These are phyloP conservation scores for Cupressus sempervirens DNA, from an alignment of 75 land plant genomes.

Conservation along the genomic window DNA sequence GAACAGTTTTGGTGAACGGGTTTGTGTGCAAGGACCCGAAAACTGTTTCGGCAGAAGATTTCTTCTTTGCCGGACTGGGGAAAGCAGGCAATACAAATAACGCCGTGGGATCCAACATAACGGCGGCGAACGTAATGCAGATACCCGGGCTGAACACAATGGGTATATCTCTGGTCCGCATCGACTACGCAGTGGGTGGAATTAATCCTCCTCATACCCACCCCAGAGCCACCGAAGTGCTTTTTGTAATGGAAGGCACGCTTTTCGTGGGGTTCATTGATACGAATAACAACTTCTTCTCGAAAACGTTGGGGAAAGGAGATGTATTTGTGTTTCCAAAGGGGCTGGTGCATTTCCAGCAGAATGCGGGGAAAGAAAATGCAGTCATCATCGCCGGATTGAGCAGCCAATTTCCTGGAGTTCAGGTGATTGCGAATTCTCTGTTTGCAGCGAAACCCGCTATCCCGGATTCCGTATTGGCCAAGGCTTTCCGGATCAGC, in stretches of 20 bases:
- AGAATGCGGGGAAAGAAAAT: no score
- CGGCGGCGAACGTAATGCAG: neutral
- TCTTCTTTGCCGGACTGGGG: slow-evolving; percentile 10
- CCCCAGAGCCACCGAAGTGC: neutral
- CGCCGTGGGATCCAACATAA: neutral
- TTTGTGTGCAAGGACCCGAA: slow-evolving; percentile 23
- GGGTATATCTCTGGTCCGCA: slow-evolving; percentile 16
- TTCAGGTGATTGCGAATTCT: no score
- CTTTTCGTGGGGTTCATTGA: neutral
- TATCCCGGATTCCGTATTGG: no score
- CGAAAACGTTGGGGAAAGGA: no score
- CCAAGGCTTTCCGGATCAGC: no score
- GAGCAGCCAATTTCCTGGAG: no score
- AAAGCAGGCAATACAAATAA: slow-evolving; percentile 9
- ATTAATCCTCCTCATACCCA: no score
- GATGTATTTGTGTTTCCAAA: neutral
- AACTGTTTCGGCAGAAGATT: slow-evolving; percentile 10
- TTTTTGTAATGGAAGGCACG: neutral
- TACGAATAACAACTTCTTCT: no score
- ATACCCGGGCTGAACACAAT: slow-evolving; percentile 37
- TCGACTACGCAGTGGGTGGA: slow-evolving; percentile 16
- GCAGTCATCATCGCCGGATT: no score
- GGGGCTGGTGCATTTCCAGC: neutral
- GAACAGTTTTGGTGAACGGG: slow-evolving; percentile 16
- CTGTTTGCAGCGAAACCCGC: no score